phyloP scores from a whole-genome alignment of 202 grass and related monocot genomes.

The Schoenoplectus triqueter region DNA sequence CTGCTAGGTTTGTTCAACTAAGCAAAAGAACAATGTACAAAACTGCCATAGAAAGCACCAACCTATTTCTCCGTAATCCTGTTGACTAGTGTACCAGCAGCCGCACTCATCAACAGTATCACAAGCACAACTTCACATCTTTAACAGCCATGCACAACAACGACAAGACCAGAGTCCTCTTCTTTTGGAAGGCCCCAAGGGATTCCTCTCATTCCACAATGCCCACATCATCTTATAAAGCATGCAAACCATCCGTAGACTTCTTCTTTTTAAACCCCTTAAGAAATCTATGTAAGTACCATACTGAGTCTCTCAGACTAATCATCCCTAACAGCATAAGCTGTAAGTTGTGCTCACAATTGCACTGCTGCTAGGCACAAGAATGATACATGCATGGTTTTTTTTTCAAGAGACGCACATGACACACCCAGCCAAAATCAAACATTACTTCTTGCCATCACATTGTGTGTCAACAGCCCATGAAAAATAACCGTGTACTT shows the following conservation, averaged over 20 bases:
- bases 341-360: not conserved
- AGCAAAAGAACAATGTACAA: not conserved
- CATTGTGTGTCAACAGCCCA: not conserved
- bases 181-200: not conserved
- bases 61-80: not conserved
- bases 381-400: not conserved
- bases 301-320: not conserved
- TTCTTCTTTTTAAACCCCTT: not conserved
- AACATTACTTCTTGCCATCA: not conserved
- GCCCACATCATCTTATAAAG: not conserved
- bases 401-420: not conserved
- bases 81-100: not conserved
- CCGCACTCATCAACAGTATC: not conserved
- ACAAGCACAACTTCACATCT: not conserved
- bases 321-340: not conserved
- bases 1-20: not conserved
- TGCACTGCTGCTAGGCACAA: not conserved
- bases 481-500: conserved; percentile 2
- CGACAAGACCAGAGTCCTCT: not conserved
- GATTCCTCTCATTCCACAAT: not conserved
- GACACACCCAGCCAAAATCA: not conserved
- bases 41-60: not conserved
- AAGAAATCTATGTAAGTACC: not conserved
- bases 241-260: not conserved
- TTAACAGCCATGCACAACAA: not conserved